phyloP scores from a whole-genome alignment of 805 yeast species.

The Scheffersomyces stipitis region DNA sequence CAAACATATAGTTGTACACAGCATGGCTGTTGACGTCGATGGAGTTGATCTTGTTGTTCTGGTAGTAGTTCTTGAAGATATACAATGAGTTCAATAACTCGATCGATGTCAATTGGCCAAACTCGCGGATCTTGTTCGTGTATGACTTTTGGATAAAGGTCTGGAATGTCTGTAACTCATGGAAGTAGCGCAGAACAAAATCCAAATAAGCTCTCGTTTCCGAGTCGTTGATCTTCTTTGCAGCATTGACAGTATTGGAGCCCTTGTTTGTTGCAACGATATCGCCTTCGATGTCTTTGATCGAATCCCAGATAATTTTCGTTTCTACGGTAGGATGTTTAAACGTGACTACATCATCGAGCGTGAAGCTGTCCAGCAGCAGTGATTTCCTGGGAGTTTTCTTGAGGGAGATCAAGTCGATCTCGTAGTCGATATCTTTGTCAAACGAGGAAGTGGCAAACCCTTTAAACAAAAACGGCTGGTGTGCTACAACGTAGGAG shows the following conservation, averaged over 20 bases:
- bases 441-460: constrained; percentile 4
- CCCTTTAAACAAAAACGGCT: background rate
- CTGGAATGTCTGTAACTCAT: constrained; percentile 19
- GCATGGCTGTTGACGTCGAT: constrained; percentile 15
- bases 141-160: constrained; percentile 20
- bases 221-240: background rate
- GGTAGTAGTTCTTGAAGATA: constrained; percentile 21
- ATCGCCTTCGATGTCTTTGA: constrained; percentile 1
- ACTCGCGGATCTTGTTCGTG: constrained; percentile 17
- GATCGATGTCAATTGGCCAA: constrained; percentile 22
- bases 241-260: background rate
- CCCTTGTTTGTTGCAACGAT: background rate
- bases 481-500: background rate
- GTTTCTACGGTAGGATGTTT: background rate
- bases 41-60: constrained; percentile 14
- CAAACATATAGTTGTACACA: constrained; percentile 22
- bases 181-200: constrained; percentile 18
- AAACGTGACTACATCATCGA: background rate
- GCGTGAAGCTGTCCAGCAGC: background rate
- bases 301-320: constrained; percentile 1
- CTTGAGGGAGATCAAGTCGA: constrained; percentile 10
- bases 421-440: constrained; percentile 6
- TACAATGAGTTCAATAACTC: constrained; percentile 28
- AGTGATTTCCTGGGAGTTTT: constrained; percentile 3
- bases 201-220: constrained; percentile 5